Evolutionary conservation across 257 asterid genomes (phyloP).

Genomic region (Rauvolfia tetraphylla): DNA sequence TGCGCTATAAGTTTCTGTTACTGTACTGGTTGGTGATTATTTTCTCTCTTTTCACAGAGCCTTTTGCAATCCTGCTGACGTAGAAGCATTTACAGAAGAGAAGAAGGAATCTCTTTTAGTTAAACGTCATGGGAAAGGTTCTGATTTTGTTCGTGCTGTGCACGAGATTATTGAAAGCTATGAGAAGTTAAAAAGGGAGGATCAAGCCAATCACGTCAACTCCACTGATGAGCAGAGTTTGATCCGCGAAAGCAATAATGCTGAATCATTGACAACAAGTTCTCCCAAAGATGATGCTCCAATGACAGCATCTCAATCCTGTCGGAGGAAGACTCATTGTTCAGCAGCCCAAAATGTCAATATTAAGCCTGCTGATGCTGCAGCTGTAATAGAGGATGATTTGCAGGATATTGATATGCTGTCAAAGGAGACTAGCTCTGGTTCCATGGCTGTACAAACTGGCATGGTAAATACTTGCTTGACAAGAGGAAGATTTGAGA

Average conservation of each 20-base stretch:
- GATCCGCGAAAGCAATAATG: constrained; percentile 35
- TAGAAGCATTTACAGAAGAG: constrained; percentile 90
- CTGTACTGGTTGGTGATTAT: background rate
- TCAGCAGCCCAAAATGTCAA: constrained; percentile 42
- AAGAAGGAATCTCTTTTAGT: constrained; percentile 69
- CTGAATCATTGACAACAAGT: constrained; percentile 37
- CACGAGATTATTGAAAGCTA: constrained; percentile 69
- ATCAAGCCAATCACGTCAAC: constrained; percentile 31
- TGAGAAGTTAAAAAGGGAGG: constrained; percentile 63
- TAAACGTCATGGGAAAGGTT: constrained; percentile 83
- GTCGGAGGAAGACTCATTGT: constrained; percentile 18
- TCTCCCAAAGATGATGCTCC: constrained; percentile 38
- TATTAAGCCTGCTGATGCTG: constrained; percentile 55
- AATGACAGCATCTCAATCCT: constrained; percentile 29
- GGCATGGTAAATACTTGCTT: constrained; percentile 36
- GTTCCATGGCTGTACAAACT: constrained; percentile 27
- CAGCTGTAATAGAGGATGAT: constrained; percentile 45
- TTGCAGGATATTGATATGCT: constrained; percentile 38
- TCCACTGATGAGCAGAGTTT: constrained; percentile 33
- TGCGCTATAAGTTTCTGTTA: background rate
- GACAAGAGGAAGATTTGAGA: constrained; percentile 47
- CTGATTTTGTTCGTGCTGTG: constrained; percentile 82
- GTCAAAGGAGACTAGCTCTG: constrained; percentile 34
- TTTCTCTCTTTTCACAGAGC: constrained; percentile 55
- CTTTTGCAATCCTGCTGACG: constrained; percentile 88